Percentiles rank a stretch among this genome's conserved stretches.
These are phyloP conservation scores for Pseudogymnoascus pannorum DNA, from an alignment of 2,329 filamentous ascomycete genomes.

Conservation along the genomic window DNA sequence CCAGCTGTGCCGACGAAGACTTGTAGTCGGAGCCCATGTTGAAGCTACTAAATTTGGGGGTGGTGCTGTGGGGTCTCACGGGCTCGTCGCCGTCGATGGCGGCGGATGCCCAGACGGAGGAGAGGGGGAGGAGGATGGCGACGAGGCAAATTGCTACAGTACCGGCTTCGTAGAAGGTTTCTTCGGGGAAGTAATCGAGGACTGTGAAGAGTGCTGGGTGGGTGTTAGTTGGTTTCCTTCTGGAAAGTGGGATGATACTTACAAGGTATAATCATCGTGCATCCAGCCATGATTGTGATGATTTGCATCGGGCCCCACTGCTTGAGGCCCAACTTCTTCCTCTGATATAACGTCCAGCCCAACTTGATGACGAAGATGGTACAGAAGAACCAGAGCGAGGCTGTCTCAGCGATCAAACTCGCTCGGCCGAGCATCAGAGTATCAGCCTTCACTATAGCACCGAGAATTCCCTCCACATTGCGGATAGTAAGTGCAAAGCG, in stretches of 20 bases:
- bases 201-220: conserved; percentile 51
- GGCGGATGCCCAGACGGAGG: conserved; percentile 55
- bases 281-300: conserved; percentile 60
- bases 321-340: conserved; percentile 48
- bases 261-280: conserved; percentile 60
- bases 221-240: conserved; percentile 13
- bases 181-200: conserved; percentile 41
- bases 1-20: background rate
- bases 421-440: conserved; percentile 32
- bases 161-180: conserved; percentile 44
- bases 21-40: background rate
- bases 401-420: conserved; percentile 43
- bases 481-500: conserved; percentile 45
- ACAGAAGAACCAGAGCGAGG: conserved; percentile 55
- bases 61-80: background rate
- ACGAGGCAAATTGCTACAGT: conserved; percentile 50
- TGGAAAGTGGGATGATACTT: conserved; percentile 24
- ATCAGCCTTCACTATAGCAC: conserved; percentile 12
- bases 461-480: conserved; percentile 37
- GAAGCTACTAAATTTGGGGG: background rate
- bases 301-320: conserved; percentile 59
- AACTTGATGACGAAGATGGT: conserved; percentile 56
- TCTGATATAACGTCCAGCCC: conserved; percentile 46
- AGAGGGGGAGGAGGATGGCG: conserved; percentile 57
- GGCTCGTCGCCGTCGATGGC: conserved; percentile 18